Percentiles rank a stretch among this genome's conserved stretches.
phyloP scores from a whole-genome alignment of 768 basidiomycete genomes.

The Austroboletus eburneus region DNA sequence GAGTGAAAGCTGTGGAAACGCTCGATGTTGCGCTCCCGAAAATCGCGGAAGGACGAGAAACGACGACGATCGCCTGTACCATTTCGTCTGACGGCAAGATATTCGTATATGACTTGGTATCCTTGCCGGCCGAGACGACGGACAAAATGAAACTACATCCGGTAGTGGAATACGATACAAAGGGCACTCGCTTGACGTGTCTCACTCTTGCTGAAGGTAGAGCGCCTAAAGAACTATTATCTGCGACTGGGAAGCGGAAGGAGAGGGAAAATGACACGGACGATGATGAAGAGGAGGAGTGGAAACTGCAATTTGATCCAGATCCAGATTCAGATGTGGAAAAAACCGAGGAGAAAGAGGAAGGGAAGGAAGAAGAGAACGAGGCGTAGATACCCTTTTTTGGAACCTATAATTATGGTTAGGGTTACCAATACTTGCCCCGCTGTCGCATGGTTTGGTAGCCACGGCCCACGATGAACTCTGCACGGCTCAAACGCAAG shows the following conservation, averaged over 20 bases:
- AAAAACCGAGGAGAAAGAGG: conserved; percentile 23
- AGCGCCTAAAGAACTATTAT: conserved; percentile 10
- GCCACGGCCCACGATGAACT: conserved; percentile 32
- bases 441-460: not conserved
- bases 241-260: conserved; percentile 35
- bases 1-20: conserved; percentile 78
- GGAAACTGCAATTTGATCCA: conserved; percentile 23
- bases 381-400: not conserved
- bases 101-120: conserved; percentile 66
- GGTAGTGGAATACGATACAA: conserved; percentile 71
- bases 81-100: conserved; percentile 90
- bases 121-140: conserved; percentile 35
- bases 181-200: conserved; percentile 83
- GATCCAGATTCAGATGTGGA: no score
- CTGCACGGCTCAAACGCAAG: conserved; percentile 73
- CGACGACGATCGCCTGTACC: conserved; percentile 66
- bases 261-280: conserved; percentile 30
- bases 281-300: conserved; percentile 30
- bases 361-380: not conserved
- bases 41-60: conserved; percentile 21
- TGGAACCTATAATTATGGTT: conserved; percentile 16
- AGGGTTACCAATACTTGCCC: conserved; percentile 7
- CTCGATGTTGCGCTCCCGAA: conserved; percentile 56
- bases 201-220: conserved; percentile 53
- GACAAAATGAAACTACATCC: conserved; percentile 43